Evolutionary conservation across 768 basidiomycete species (phyloP).

Genomic region (Amanita inopinata): DNA sequence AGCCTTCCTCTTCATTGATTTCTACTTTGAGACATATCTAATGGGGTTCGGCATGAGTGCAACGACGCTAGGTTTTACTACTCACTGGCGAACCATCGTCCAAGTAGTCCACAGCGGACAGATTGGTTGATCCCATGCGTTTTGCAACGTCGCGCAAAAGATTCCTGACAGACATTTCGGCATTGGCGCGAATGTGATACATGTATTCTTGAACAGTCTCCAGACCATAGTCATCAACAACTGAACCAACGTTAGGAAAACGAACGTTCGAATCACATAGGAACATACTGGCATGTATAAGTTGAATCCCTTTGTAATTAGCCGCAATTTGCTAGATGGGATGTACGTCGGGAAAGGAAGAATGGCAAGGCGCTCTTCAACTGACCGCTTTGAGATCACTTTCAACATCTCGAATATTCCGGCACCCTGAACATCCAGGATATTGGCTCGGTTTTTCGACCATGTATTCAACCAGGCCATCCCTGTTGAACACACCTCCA

Average conservation of each 20-base stretch:
- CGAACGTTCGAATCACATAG: neutral
- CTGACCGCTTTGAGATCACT: constrained; percentile 84
- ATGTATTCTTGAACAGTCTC: constrained; percentile 89
- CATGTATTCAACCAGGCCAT: constrained; percentile 71
- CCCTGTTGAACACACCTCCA: constrained; percentile 68
- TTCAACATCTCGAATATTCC: constrained; percentile 83
- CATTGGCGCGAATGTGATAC: constrained; percentile 83
- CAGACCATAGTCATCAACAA: constrained; percentile 82
- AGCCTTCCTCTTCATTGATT: constrained; percentile 65
- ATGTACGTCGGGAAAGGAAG: constrained; percentile 4
- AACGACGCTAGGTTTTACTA: neutral
- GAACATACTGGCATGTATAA: constrained; percentile 65
- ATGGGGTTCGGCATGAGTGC: neutral
- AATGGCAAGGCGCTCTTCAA: constrained; percentile 7
- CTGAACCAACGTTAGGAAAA: constrained; percentile 23
- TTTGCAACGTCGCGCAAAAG: constrained; percentile 69
- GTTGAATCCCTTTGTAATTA: constrained; percentile 84
- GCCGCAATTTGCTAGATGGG: constrained; percentile 77
- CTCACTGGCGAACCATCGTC: constrained; percentile 81
- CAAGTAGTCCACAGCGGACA: constrained; percentile 73
- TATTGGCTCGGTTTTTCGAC: constrained; percentile 72
- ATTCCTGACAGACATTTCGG: constrained; percentile 78
- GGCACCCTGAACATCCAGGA: constrained; percentile 79
- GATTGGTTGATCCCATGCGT: constrained; percentile 52
- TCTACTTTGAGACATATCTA: constrained; percentile 70